These are phyloP conservation scores for Phytophthora megakarya DNA, from an alignment of 352 stramenopile species.

Conservation along the genomic window DNA sequence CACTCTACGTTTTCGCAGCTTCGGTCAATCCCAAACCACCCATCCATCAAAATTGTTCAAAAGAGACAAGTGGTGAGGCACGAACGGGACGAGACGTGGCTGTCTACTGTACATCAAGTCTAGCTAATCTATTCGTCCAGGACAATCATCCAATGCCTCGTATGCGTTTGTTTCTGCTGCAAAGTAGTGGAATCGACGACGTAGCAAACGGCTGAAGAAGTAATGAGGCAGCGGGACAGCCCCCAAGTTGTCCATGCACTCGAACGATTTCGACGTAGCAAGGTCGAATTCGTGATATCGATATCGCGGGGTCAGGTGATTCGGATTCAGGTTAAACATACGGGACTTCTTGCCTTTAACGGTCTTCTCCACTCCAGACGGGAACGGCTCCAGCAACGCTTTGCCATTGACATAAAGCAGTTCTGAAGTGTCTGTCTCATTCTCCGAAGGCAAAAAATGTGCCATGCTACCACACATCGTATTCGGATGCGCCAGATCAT, in stretches of 20 bases:
- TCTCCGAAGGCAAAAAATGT: conserved; percentile 45
- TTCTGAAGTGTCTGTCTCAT: conserved; percentile 23
- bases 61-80: conserved; percentile 3
- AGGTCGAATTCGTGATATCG: conserved; percentile 31
- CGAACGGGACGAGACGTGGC: conserved; percentile 12
- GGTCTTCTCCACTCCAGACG: conserved; percentile 37
- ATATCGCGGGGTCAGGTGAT: conserved; percentile 41
- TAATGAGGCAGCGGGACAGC: conserved; percentile 34
- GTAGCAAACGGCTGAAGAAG: conserved; percentile 49
- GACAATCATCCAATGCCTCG: conserved; percentile 41
- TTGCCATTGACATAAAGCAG: conserved; percentile 41
- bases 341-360: conserved; percentile 37
- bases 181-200: conserved; percentile 51
- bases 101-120: conserved; percentile 12
- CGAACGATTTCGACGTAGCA: conserved; percentile 36
- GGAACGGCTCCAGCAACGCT: conserved; percentile 45
- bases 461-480: conserved; percentile 52
- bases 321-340: conserved; percentile 53
- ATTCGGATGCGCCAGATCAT: conserved; percentile 37
- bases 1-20: conserved; percentile 15
- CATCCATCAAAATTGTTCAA: conserved; percentile 11
- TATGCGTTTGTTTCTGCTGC: conserved; percentile 49
- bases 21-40: too few relatives aligned
- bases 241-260: conserved; percentile 54
- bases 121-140: conserved; percentile 25